Base-by-base conservation (phyloP, 176 grass and related monocot species). In the Triticum turgidum region DNA sequence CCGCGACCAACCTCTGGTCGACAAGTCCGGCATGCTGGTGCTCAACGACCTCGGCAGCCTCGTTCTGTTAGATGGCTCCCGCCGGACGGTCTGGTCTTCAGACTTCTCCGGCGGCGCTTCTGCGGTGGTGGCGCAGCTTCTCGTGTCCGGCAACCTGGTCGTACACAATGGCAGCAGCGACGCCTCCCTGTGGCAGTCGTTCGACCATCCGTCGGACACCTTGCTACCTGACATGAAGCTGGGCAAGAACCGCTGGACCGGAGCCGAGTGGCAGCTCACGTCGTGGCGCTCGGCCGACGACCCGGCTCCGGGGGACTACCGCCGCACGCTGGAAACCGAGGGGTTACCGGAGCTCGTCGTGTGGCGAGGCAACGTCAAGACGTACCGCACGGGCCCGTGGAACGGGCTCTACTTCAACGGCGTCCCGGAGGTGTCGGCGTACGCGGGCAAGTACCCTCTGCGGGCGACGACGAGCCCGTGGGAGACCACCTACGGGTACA, bases 321-420 rank as follows among this genome's bases (percentile, higher is more conserved):
- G 79, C 76, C 82, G 59, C n/a, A 20, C 4, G 29, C 51, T 52
- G 14, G 82, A 83, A 68, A 86, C 86, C 0, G 45, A 1, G 2
- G 86, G 88, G 1, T 18, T 89, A 2, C 91, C 86, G 44, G 73
- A 79, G 21, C 0, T 79, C 0, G 17, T 85, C 2, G 0, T 72
- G 3, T 85, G 77, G 88, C 11, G 69, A 0, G 13, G 85, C 41
- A 10, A 45, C 73, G 82, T 4, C 35, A 51, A 14, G 68, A 68
- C 12, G 0, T 83, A 51, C 30, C 86, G 84, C 39, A 76, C 38
- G 0, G 91, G 88, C 0, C 69, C 89, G 3, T 34, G 79, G 33
- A 81, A 88, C 42, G 93, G 93, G 6, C 3, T n/a, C 20, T 58
- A n/a, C 9, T 92, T 95, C 85, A 90, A 73, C 80, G 80, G 86